Conservation (phyloP, 352 stramenopile genomes). For the Discostella stelligera region DNA sequence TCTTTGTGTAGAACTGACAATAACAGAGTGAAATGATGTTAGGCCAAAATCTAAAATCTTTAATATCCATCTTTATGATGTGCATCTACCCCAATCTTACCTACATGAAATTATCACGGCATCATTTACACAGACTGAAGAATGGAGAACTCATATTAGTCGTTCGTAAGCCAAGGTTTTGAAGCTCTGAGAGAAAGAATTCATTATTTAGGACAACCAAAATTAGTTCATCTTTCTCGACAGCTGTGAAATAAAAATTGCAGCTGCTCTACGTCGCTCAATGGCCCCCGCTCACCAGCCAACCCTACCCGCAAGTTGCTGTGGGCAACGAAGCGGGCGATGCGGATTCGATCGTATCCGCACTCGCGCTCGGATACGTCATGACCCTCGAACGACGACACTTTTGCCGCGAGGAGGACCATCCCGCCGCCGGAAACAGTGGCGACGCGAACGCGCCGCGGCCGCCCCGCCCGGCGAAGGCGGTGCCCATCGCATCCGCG, state of each 20-base stretch:
- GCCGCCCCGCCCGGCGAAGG: background rate
- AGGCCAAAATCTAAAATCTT: background rate
- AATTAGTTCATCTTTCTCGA: too few species aligned
- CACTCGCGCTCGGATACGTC: conserved; percentile 60
- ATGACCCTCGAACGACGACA: conserved; percentile 8
- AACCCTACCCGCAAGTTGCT: too few species aligned
- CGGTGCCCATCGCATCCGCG: conserved; percentile 63
- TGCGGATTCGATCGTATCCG: conserved; percentile 70
- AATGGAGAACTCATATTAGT: too few species aligned
- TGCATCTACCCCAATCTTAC: background rate
- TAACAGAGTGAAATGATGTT: background rate
- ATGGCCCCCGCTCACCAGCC: too few species aligned
- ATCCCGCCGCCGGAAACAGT: background rate
- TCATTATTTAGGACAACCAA: too few species aligned
- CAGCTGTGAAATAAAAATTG: too few species aligned
- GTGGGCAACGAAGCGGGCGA: too few species aligned
- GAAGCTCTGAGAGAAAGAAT: too few species aligned
- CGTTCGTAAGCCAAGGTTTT: too few species aligned
- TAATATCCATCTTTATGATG: background rate
- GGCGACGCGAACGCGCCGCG: background rate
- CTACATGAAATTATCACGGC: too few species aligned
- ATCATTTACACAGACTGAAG: too few species aligned
- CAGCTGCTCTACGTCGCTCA: too few species aligned
- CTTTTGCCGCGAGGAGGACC: conserved; percentile 11
- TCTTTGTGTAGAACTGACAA: background rate